Evolutionary conservation across 257 asterid species (phyloP), one percentile per base, ranked within the genome.

Genomic region (Jasminum sambac): DNA sequence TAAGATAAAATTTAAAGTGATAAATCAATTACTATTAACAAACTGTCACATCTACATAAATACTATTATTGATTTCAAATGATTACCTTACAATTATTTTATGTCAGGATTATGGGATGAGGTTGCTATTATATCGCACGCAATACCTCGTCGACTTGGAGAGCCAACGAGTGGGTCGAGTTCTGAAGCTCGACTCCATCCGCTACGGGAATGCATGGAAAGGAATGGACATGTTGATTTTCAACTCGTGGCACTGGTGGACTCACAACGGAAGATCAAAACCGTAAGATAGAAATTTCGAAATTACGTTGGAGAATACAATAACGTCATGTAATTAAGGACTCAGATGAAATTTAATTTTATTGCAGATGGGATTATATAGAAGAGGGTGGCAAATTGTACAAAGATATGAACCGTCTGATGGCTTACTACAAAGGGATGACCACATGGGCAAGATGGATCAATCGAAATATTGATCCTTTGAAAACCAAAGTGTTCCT

Each of bases 231-330:
- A 67, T 92, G 55, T 40, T 92, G 73, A 81, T 91, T 42, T 91
- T 91, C 84, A 91, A 91, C 88, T 77, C 95, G 5, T 91, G 98
- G 98, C 98, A 91, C 40, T 92, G 98, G 98, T 92, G 98, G 98
- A 89, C 96, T 6, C 98, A 92, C 46, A 88, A 89, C 5, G 87
- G 87, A 23, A 79, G 79, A 37, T 83, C 92, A 38, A 94, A 88
- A 52, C 95, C 95, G 98, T 92, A 85, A 9, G 88, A 64, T 48
- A 6, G 12, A 44, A 52, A 7, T 46, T 26, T 5, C 9, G 16
- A 2, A 66, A 23, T 61, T 19, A 52, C 8, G 11, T 24, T n/a
- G 6, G 6, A 7, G 12, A 48, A 5, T 14, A n/a, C 2, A 48
- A n/a, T 14, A 14, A 48, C 48, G 24, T 5, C 8, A 25, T 5